phyloP scores from a whole-genome alignment of 352 stramenopile genomes.

The Globisporangium yorkense region DNA sequence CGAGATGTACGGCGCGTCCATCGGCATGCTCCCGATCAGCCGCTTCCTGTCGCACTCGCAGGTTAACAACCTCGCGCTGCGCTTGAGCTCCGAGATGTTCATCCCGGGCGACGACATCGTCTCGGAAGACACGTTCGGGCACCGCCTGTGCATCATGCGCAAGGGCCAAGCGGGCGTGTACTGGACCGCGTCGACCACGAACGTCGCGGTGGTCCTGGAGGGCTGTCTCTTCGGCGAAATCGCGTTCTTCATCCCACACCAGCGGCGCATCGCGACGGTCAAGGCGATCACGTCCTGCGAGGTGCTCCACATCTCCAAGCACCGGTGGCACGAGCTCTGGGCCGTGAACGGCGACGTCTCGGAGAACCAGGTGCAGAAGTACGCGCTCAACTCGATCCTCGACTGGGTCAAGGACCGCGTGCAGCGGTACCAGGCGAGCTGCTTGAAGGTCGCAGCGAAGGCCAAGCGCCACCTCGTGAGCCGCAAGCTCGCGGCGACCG shows the following conservation, averaged over 20 bases:
- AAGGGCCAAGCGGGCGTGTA: slow-evolving; percentile 49
- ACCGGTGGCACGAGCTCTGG: slow-evolving; percentile 64
- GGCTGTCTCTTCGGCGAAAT: slow-evolving; percentile 66
- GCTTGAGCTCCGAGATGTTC: slow-evolving; percentile 57
- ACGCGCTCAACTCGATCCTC: slow-evolving; percentile 49
- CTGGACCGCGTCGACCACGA: slow-evolving; percentile 44
- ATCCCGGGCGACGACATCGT: slow-evolving; percentile 65
- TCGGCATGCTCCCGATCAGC: slow-evolving; percentile 46
- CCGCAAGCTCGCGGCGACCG: slow-evolving; percentile 24
- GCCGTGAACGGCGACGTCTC: slow-evolving; percentile 19
- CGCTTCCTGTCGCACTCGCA: slow-evolving; percentile 50
- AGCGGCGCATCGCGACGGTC: slow-evolving; percentile 58
- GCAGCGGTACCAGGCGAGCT: slow-evolving; percentile 29
- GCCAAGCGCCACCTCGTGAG: slow-evolving; percentile 24
- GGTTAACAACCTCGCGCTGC: slow-evolving; percentile 60
- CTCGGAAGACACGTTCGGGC: slow-evolving; percentile 50
- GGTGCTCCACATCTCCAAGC: slow-evolving; percentile 53
- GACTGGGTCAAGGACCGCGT: slow-evolving; percentile 47
- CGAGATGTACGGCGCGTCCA: slow-evolving; percentile 57
- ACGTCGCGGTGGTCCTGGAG: slow-evolving; percentile 50
- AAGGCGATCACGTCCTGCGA: slow-evolving; percentile 55
- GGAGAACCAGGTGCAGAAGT: slow-evolving; percentile 43
- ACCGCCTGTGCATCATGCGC: slow-evolving; percentile 47
- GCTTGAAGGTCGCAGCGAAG: slow-evolving; percentile 36
- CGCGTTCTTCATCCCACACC: slow-evolving; percentile 52